These are phyloP conservation scores for Protomyces arabidopsidicola DNA, from an alignment of 1,139 yeast species.

Conservation along the genomic window DNA sequence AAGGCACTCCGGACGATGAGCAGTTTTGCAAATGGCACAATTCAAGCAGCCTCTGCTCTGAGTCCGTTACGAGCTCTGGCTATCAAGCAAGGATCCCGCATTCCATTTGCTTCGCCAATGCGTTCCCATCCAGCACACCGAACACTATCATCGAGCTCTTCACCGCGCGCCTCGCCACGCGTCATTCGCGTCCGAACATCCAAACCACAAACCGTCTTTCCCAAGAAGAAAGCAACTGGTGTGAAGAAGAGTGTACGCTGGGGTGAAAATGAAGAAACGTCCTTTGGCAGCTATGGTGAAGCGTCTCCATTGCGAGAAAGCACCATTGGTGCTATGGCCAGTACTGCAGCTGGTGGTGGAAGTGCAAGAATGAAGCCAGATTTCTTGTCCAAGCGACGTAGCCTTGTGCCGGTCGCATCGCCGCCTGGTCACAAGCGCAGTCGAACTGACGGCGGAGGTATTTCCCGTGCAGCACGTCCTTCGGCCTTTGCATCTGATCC, in stretches of 20 bases:
- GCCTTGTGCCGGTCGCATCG: conserved; percentile 21
- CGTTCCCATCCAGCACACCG: conserved; percentile 1
- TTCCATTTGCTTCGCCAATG: conserved; percentile 14
- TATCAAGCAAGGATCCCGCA: conserved; percentile 3
- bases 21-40: background rate
- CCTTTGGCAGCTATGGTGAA: background rate
- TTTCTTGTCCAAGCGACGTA: conserved; percentile 4
- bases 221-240: conserved; percentile 7
- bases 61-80: background rate
- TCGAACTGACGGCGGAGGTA: background rate
- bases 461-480: background rate
- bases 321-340: background rate
- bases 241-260: conserved; percentile 22
- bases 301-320: background rate
- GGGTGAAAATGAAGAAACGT: conserved; percentile 9
- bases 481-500: background rate
- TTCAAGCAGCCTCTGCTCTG: background rate
- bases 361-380: conserved; percentile 1
- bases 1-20: background rate
- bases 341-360: background rate
- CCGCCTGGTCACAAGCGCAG: conserved; percentile 14
- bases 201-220: conserved; percentile 16
- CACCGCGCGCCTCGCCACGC: conserved; percentile 21
- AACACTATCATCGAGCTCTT: conserved; percentile 7
- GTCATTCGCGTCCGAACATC: background rate